Percentiles rank a stretch among this genome's conserved stretches.
Evolutionary conservation across 2,329 filamentous ascomycete species (phyloP).

Genomic region (Claviceps lovelessii): DNA sequence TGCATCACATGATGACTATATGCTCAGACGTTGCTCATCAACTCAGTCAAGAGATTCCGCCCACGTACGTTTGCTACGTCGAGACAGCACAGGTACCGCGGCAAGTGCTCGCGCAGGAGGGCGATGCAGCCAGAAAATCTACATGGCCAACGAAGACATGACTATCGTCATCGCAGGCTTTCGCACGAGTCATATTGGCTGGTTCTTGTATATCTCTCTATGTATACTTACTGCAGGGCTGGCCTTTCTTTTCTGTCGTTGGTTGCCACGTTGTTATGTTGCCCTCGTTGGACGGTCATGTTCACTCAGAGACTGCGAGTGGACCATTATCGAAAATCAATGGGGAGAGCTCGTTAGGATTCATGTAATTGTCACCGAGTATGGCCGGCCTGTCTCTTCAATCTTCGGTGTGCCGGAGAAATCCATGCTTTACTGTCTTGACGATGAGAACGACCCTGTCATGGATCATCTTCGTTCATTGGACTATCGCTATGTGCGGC

Average conservation of each 20-base stretch:
- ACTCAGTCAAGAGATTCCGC: slow-evolving; percentile 41
- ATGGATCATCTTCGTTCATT: slow-evolving; percentile 61
- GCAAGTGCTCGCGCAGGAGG: slow-evolving; percentile 47
- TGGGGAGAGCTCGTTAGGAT: slow-evolving; percentile 87
- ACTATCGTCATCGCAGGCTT: slow-evolving; percentile 91
- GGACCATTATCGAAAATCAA: slow-evolving; percentile 95
- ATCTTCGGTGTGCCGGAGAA: slow-evolving; percentile 57
- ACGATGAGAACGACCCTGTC: slow-evolving; percentile 57
- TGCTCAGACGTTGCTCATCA: slow-evolving; percentile 48
- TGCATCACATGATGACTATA: slow-evolving; percentile 29
- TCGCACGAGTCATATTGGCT: slow-evolving; percentile 58
- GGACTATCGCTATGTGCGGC: slow-evolving; percentile 87
- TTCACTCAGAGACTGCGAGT: slow-evolving; percentile 61
- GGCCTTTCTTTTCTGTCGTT: slow-evolving; percentile 72
- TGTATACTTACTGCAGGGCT: slow-evolving; percentile 63
- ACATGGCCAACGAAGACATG: slow-evolving; percentile 84
- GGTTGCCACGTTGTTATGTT: slow-evolving; percentile 81
- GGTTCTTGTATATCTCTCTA: slow-evolving; percentile 51
- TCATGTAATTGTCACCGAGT: slow-evolving; percentile 40
- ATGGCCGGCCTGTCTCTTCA: slow-evolving; percentile 42
- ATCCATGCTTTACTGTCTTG: slow-evolving; percentile 35
- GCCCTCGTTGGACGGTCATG: slow-evolving; percentile 55
- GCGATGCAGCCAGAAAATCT: slow-evolving; percentile 73
- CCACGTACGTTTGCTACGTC: slow-evolving; percentile 53
- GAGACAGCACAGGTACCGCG: slow-evolving; percentile 55